These are phyloP conservation scores for Annulohypoxylon nitens DNA, from an alignment of 495 filamentous ascomycete genomes.

Conservation along the genomic window DNA sequence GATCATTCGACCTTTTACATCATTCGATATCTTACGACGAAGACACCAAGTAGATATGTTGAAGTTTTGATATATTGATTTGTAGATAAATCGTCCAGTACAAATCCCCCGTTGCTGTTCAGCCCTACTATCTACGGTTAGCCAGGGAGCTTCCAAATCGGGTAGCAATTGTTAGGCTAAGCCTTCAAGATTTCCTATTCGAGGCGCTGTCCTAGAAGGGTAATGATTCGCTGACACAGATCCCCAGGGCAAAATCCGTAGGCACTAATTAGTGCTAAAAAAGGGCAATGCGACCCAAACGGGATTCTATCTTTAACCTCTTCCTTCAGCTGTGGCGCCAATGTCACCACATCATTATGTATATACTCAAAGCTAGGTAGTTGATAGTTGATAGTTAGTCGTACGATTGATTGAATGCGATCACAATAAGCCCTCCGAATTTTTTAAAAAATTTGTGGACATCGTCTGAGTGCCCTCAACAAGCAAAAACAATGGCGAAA, in stretches of 20 bases:
- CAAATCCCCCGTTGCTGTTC: neutral
- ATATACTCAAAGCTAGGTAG: constrained; percentile 20
- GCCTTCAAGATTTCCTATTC: constrained; percentile 11
- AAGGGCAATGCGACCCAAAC: neutral
- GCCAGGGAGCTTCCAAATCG: constrained; percentile 5
- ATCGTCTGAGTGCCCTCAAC: constrained; percentile 6
- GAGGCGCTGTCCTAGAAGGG: neutral
- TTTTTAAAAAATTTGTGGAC: constrained; percentile 7
- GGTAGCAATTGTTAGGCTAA: neutral
- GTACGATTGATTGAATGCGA: constrained; percentile 19
- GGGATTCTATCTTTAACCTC: constrained; percentile 4
- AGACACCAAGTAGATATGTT: neutral
- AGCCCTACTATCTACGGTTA: constrained; percentile 9
- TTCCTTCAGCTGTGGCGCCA: neutral
- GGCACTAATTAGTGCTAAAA: constrained; percentile 9
- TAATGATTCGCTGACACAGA: neutral
- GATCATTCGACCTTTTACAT: constrained; percentile 20
- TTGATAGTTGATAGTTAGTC: constrained; percentile 11
- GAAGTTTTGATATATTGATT: constrained; percentile 18
- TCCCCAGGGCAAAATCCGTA: neutral
- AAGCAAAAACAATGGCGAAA: constrained; percentile 8
- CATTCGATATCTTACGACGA: constrained; percentile 19
- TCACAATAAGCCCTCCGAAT: constrained; percentile 9
- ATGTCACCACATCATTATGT: neutral
- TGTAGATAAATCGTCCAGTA: constrained; percentile 6